Evolutionary conservation across 805 yeast species (phyloP), one percentile per base, ranked within the genome.

Genomic region (Nakazawaea ishiwadae): DNA sequence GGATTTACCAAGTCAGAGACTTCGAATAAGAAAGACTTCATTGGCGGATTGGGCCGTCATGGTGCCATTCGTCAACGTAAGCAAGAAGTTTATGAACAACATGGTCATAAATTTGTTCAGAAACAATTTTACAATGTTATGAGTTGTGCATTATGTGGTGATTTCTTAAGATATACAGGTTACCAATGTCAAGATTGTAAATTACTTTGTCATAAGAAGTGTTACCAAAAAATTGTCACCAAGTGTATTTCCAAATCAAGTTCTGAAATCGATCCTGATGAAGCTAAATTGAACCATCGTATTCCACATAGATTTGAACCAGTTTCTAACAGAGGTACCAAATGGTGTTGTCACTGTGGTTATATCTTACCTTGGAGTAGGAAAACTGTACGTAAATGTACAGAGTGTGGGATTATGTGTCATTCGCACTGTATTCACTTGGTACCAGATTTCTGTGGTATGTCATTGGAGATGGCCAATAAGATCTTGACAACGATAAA

Each of bases 341-440:
- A 91, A 58, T 93, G 99, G 99, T 93, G 99, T 66, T 93, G 98
- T 53, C 99, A 93, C 60, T 93, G 99, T 73, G 99, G 99, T 47
- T 88, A 88, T 58, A 81, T 93, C 39, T 71, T 93, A 48, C 98
- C 99, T 14, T 83, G 96, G 84, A 96, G 98, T 40, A 79, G 83
- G 55, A 89, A 88, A 61, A 89, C 86, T 52, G 95, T 90, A 9
- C 75, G 96, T 39, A 93, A 88, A 60, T 91, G 99, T 71, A 68
- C 84, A 4, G 93, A 85, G 51, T 93, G 99, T 78, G 95, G 95
- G 23, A 79, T 89, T 16, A 87, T 91, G 83, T 91, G 96, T 54
- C 99, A 93, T 58, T 76, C 93, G 3, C 79, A 80, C 34, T 93
- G 99, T 67, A 82, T 91, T 10, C 96, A 89, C 55, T 69, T 90